Conservation (phyloP, 441 rosid species). For the Biscutella laevigata region DNA sequence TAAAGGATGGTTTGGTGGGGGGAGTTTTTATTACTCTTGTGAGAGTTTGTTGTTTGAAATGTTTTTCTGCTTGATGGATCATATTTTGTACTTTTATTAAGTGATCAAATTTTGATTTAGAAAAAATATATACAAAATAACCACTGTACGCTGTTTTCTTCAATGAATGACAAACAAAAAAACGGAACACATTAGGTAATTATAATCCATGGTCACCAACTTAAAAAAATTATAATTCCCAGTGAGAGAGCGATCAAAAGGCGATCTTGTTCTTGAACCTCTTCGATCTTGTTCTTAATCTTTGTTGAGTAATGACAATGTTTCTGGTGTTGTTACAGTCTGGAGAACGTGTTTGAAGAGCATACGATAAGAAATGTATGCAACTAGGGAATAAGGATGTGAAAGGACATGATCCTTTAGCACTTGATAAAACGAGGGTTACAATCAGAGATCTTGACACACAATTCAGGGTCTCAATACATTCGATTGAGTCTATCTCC, state of each 20-base stretch:
- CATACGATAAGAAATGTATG: slow-evolving; percentile 73
- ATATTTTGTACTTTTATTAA: slow-evolving; percentile 26
- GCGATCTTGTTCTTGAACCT: no score
- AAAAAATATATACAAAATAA: no score
- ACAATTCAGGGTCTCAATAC: slow-evolving; percentile 73
- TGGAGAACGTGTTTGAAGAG: slow-evolving; percentile 75
- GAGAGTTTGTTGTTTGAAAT: slow-evolving; percentile 28
- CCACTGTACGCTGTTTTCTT: no score
- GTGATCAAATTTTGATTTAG: slow-evolving; percentile 30
- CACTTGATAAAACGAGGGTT: slow-evolving; percentile 65
- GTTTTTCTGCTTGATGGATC: slow-evolving; percentile 29
- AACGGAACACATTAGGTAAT: no score
- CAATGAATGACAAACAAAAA: no score
- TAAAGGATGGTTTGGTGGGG: slow-evolving; percentile 21
- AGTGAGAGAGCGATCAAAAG: no score
- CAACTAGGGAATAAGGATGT: slow-evolving; percentile 77
- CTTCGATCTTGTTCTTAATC: no score
- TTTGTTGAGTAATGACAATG: no score
- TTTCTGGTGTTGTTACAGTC: slow-evolving; percentile 36
- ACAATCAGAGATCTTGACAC: slow-evolving; percentile 73
- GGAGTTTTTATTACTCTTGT: slow-evolving; percentile 13
- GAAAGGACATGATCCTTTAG: slow-evolving; percentile 63
- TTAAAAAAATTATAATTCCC: no score
- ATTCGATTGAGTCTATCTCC: slow-evolving; percentile 84
- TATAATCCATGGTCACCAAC: no score